Base-by-base conservation (phyloP, 768 basidiomycete species). In the Mrakia blollopis region DNA sequence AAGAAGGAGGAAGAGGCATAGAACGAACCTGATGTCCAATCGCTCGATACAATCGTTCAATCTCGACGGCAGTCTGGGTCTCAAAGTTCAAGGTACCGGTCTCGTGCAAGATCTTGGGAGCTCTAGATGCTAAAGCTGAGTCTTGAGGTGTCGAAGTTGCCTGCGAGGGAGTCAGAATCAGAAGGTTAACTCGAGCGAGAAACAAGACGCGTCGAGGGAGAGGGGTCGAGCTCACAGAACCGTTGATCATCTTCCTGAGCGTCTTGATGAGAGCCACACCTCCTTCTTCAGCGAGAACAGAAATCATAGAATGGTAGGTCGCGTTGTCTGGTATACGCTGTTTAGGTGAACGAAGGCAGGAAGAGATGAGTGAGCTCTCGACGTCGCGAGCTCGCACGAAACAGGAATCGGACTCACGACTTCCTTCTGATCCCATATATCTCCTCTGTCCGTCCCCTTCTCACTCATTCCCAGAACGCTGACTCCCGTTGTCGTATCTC, bases 401-500 rank as follows among this genome's bases (percentile, higher is more conserved):
- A 32, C 14, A 25, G 13, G 54, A 57, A 0, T 50, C 47, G 23
- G 39, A 84, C 88, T 81, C 78, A 94, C 93, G 83, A 89, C 83
- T 67, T 83, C 85, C 32, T 82, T 80, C 57, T 82, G 82, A 0
- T 84, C 90, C 87, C 90, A 92, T 30, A 97, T 85, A 21, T 87
- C 85, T 9, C 94, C 94, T 0, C 88, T 87, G 83, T 96, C 94
- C 57, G 94, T 90, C 0, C 92, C 93, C 73, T 87, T 86, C 73
- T 84, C 87, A 69, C 69, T 78, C 30, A 84, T 73, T 39, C 80
- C 79, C 73, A 84, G 83, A 0, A 98, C 87, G 77, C 89, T 91
- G 1, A 96, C 93, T 0, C 93, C 94, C 0, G 91, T 92, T 78
- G 88, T 86, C 8, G 80, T 81, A 70, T 89, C 89, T 3, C 88